Conservation (phyloP, 768 basidiomycete species). For the Hericium erinaceus region DNA sequence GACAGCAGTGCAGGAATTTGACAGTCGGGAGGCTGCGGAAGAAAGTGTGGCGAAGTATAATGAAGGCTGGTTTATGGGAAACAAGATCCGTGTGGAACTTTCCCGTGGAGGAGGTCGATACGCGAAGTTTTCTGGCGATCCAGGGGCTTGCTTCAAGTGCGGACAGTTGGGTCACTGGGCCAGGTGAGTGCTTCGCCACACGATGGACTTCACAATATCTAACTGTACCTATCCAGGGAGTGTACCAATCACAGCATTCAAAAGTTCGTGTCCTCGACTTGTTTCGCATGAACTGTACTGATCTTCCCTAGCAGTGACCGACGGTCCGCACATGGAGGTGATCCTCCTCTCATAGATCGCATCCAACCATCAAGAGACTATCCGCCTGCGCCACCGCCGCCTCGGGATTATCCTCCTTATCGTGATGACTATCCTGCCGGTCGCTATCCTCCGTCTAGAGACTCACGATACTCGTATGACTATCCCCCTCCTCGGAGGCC, state of each 20-base stretch:
- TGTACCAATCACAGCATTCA: constrained; percentile 48
- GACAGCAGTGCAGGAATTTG: constrained; percentile 58
- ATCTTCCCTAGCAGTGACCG: constrained; percentile 27
- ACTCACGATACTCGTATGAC: constrained; percentile 53
- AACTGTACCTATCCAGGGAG: constrained; percentile 39
- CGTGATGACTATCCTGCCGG: constrained; percentile 48
- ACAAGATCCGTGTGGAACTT: constrained; percentile 81
- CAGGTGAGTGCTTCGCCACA: constrained; percentile 39
- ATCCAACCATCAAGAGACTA: constrained; percentile 47
- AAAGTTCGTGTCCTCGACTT: constrained; percentile 33
- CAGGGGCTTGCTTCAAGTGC: constrained; percentile 83
- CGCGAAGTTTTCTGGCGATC: constrained; percentile 75
- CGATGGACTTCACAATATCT: constrained; percentile 1
- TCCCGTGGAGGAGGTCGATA: constrained; percentile 79
- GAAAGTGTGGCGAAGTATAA: constrained; percentile 84
- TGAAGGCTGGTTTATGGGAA: constrained; percentile 87
- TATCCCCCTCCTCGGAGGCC: constrained; percentile 43
- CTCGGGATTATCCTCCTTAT: constrained; percentile 28
- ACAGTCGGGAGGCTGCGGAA: constrained; percentile 70
- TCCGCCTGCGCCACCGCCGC: constrained; percentile 30
- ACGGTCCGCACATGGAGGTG: constrained; percentile 28
- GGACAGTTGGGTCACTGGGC: constrained; percentile 86
- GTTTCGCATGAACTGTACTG: constrained; percentile 11
- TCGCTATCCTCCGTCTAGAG: constrained; percentile 33
- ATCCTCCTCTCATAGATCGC: constrained; percentile 49